A percentile compares a stretch with the other conserved stretches of the same genome.
Evolutionary conservation across 257 asterid species (phyloP).

Genomic region (Phtheirospermum japonicum): DNA sequence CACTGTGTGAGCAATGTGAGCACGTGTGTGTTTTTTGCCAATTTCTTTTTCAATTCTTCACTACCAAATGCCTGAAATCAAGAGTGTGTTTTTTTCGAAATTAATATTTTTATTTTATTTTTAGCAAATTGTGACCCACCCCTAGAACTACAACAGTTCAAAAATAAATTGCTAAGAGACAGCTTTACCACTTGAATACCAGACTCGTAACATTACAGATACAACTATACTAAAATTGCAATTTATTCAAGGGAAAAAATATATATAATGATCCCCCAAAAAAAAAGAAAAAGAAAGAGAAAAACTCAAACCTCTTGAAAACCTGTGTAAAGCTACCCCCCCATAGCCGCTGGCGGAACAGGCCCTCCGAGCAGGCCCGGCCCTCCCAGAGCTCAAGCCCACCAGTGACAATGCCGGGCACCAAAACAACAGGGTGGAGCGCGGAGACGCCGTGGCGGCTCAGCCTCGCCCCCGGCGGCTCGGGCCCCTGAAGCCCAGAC

Average conservation of each 20-base stretch:
- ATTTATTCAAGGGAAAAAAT: neutral
- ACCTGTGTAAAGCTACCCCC: constrained; percentile 78
- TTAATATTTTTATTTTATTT: too few relatives aligned
- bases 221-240: neutral
- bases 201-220: too few relatives aligned
- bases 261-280: neutral
- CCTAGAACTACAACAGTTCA: too few relatives aligned
- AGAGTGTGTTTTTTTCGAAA: too few relatives aligned
- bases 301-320: constrained; percentile 56
- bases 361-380: constrained; percentile 73
- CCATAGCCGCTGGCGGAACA: constrained; percentile 81
- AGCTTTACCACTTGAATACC: too few relatives aligned
- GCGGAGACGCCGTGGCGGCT: constrained; percentile 55
- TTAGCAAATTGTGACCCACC: too few relatives aligned
- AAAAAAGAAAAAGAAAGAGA: neutral
- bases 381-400: constrained; percentile 98
- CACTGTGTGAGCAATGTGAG: too few relatives aligned
- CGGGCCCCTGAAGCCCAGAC: constrained; percentile 47
- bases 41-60: too few relatives aligned
- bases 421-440: constrained; percentile 72
- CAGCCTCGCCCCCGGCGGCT: constrained; percentile 62
- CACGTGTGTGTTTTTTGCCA: too few relatives aligned
- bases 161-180: too few relatives aligned
- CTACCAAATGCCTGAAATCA: too few relatives aligned
- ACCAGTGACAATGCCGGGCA: constrained; percentile 92